A percentile compares a stretch with the other conserved stretches of the same genome.
Evolutionary conservation across 2,329 filamentous ascomycete species (phyloP).

Genomic region (Trichoderma hamatum): DNA sequence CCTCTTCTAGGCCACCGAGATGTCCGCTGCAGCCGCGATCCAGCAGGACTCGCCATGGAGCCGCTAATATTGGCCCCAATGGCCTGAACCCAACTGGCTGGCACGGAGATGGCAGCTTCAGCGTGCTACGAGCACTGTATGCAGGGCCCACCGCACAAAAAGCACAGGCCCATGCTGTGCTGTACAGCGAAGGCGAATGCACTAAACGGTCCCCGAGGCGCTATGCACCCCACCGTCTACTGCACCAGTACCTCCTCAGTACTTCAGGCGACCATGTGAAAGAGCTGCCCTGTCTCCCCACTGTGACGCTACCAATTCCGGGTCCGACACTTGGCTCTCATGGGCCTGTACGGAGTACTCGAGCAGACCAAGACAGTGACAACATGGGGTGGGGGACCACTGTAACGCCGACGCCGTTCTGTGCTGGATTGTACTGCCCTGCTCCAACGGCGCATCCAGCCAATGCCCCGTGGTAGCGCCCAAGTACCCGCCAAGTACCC

Average conservation of each 20-base stretch:
- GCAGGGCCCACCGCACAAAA: neutral
- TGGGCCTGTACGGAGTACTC: neutral
- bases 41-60: neutral
- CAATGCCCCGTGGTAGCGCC: neutral
- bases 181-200: slow-evolving; percentile 1
- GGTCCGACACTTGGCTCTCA: neutral
- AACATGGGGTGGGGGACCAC: neutral
- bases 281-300: slow-evolving; percentile 3
- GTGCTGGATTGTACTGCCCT: neutral
- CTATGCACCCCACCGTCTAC: neutral
- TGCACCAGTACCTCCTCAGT: neutral
- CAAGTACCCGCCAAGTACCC: neutral
- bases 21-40: slow-evolving; percentile 20
- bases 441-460: neutral
- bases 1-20: neutral
- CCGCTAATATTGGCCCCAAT: neutral
- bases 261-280: neutral
- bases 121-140: neutral
- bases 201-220: neutral
- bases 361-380: neutral
- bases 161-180: neutral
- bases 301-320: slow-evolving; percentile 9
- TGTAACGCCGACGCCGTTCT: neutral
- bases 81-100: neutral
- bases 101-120: neutral